Base-by-base conservation (phyloP, 2,329 filamentous ascomycete genomes). In the Fusarium newnesense region DNA sequence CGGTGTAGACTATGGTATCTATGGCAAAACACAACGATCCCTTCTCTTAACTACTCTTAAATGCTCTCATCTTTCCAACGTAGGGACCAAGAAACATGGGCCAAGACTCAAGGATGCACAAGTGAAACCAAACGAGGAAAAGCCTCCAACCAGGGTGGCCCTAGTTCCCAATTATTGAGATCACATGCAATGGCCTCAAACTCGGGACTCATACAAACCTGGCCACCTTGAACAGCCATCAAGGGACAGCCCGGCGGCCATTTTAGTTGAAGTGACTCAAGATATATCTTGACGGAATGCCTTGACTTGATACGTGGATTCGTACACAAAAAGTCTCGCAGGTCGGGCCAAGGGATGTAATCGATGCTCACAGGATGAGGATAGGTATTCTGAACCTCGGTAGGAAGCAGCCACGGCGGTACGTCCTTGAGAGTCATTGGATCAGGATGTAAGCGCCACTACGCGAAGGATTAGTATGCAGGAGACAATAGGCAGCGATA, bases 381-480 rank as follows among this genome's bases (percentile, higher is more conserved):
- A 50, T 67, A 64, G 7, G 75, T 69, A 30, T 77, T 68, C 43
- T 77, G 75, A 26, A 77, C 67, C 49, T 70, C 57, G 30, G 75
- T 77, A 15, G 75, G 75, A 5, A 73, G 64, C 18, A 77, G 64
- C 68, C 74, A 74, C 12, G 66, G 49, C 2, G 75, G 75, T 0
- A 77, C 75, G 26, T 76, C 74, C 39, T 67, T 65, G 19, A 74
- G 64, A 4, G 73, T 76, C 46, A 68, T 70, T 13, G 72, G 65
- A 61, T 75, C 72, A 40, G 75, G 75, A 60, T 77, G 68, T 49
- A 77, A 61, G 24, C 74, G 75, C 75, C 75, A 77, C 75, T 77
- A 4, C 30, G 15, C 53, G 21, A 37, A 42, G 49, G 60, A 47
- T 67, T 46, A 60, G 59, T 39, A 54, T 18, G 8, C 43, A 34